These are phyloP conservation scores for Corrigiola litoralis DNA, from an alignment of 179 eudicot genomes.

Conservation along the genomic window DNA sequence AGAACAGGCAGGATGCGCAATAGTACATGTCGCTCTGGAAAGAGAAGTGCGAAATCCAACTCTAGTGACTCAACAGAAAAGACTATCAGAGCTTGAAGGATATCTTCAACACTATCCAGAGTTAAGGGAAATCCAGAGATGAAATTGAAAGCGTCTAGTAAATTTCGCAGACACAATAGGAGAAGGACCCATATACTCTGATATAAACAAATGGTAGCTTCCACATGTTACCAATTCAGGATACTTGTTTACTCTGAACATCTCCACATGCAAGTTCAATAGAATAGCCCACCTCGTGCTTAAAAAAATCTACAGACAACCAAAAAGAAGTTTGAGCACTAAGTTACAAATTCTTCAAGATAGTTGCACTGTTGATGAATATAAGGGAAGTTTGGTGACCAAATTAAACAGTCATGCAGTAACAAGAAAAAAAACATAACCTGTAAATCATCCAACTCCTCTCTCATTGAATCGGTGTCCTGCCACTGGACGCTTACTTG, in stretches of 20 bases:
- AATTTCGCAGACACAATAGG: background rate
- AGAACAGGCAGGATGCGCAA: slow-evolving; percentile 93
- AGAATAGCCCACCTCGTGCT: slow-evolving; percentile 99
- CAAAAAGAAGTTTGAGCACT: slow-evolving; percentile 15
- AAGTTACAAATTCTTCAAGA: slow-evolving; percentile 11
- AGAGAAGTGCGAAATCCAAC: slow-evolving; percentile 92
- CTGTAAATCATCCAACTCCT: slow-evolving; percentile 97
- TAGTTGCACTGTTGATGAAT: background rate
- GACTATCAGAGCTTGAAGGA: slow-evolving; percentile 94
- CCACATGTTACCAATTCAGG: slow-evolving; percentile 26
- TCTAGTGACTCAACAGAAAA: slow-evolving; percentile 91
- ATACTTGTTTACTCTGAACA: slow-evolving; percentile 99
- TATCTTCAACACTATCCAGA: slow-evolving; percentile 83
- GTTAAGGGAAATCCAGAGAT: slow-evolving; percentile 44
- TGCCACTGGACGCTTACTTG: slow-evolving; percentile 99
- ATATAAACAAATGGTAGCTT: background rate
- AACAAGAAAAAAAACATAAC: slow-evolving; percentile 28
- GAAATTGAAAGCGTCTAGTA: background rate
- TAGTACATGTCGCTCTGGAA: slow-evolving; percentile 87
- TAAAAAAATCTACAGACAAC: slow-evolving; percentile 74
- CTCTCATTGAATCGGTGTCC: slow-evolving; percentile 96
- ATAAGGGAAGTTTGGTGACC: background rate
- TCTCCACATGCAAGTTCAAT: slow-evolving; percentile 96
- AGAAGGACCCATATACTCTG: background rate
- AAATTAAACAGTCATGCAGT: slow-evolving; percentile 1